Percentiles rank a stretch among this genome's conserved stretches.
Evolutionary conservation across 345 rosid species (phyloP).

Genomic region (Cardamine chenopodiifolia): DNA sequence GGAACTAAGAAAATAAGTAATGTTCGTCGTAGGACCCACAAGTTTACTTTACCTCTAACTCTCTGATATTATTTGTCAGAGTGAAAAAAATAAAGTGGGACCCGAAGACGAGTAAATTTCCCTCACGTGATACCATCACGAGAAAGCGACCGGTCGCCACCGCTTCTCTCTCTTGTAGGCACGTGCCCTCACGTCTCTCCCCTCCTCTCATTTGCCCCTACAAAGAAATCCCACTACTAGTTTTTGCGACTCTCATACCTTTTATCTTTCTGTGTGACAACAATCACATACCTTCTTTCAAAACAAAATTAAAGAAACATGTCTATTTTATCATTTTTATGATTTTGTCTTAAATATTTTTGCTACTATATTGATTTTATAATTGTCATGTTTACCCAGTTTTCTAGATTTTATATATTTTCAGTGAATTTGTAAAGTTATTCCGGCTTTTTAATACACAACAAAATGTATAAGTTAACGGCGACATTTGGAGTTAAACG

Average conservation of each 20-base stretch:
- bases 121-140: conserved; percentile 46
- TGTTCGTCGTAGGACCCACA: conserved; percentile 6
- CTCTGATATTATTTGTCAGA: conserved; percentile 37
- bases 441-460: background rate
- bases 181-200: conserved; percentile 44
- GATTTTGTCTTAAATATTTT: too few relatives aligned
- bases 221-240: conserved; percentile 2
- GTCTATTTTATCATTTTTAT: too few relatives aligned
- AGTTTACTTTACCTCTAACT: conserved; percentile 23
- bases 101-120: conserved; percentile 17
- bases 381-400: too few relatives aligned
- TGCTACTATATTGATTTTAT: too few relatives aligned
- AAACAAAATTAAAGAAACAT: background rate
- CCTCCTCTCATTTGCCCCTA: conserved; percentile 23
- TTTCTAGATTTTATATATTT: too few relatives aligned
- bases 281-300: background rate
- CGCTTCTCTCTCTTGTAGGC: conserved; percentile 35
- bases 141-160: conserved; percentile 43
- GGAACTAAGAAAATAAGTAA: background rate
- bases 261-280: background rate
- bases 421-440: too few relatives aligned
- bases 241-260: background rate
- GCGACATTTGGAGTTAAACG: conserved; percentile 26
- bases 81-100: conserved; percentile 8
- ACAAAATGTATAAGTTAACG: conserved; percentile 5